phyloP scores from a whole-genome alignment of 352 stramenopile genomes.

The Globisporangium alternatum region DNA sequence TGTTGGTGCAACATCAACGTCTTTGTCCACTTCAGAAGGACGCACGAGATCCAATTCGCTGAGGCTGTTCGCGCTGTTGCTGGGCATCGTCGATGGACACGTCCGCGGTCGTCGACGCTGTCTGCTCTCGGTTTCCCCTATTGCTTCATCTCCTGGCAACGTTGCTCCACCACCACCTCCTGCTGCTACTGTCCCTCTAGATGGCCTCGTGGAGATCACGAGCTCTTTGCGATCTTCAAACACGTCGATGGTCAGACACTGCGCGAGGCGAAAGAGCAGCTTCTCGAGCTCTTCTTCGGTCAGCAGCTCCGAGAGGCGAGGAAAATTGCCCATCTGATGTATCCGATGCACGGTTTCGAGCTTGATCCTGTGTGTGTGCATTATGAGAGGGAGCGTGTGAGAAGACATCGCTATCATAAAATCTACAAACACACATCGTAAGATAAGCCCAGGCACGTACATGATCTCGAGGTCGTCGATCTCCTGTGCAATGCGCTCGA shows the following conservation, averaged over 20 bases:
- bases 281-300: conserved; percentile 60
- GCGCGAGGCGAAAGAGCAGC: conserved; percentile 54
- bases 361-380: conserved; percentile 50
- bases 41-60: neutral
- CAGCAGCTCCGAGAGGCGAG: conserved; percentile 55
- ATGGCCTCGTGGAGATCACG: conserved; percentile 23
- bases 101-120: conserved; percentile 22
- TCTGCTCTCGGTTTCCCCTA: neutral
- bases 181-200: conserved; percentile 2
- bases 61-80: conserved; percentile 7
- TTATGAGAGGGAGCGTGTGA: neutral
- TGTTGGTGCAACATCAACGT: neutral
- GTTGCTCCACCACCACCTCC: too few relatives aligned
- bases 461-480: conserved; percentile 72
- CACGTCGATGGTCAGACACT: conserved; percentile 48
- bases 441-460: conserved; percentile 23
- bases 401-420: neutral
- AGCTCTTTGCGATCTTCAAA: conserved; percentile 25
- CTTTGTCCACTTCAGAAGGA: neutral
- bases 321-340: conserved; percentile 49
- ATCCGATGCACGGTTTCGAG: conserved; percentile 56
- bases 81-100: conserved; percentile 50
- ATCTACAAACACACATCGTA: neutral
- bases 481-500: conserved; percentile 52
- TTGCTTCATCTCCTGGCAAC: neutral